These are phyloP conservation scores for Daldinia caldariorum DNA, from an alignment of 495 filamentous ascomycete genomes.

Conservation along the genomic window DNA sequence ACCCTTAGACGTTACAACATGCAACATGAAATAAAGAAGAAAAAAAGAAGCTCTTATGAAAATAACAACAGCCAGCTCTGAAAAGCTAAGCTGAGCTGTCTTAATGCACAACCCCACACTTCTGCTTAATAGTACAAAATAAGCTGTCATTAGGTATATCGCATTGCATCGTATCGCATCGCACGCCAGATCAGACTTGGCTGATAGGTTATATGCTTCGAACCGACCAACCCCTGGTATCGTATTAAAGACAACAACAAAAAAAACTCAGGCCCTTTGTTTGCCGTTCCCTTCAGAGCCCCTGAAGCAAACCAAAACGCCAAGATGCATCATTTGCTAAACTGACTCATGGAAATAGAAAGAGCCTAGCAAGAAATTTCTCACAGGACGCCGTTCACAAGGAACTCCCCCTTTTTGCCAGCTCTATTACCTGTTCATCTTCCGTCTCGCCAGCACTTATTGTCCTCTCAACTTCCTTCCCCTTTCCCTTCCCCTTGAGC, in stretches of 20 bases:
- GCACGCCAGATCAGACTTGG: slow-evolving; percentile 13
- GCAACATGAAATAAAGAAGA: background rate
- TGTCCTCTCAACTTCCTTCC: slow-evolving; percentile 38
- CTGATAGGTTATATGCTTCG: slow-evolving; percentile 24
- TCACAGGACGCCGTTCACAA: slow-evolving; percentile 29
- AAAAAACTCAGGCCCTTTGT: slow-evolving; percentile 4
- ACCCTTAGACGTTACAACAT: background rate
- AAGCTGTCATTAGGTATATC: slow-evolving; percentile 9
- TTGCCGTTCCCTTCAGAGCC: slow-evolving; percentile 10
- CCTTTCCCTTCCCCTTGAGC: slow-evolving; percentile 48
- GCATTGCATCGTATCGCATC: slow-evolving; percentile 19
- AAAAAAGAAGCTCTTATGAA: background rate
- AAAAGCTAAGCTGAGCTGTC: slow-evolving; percentile 5
- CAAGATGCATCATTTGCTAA: slow-evolving; percentile 27
- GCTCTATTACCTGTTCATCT: slow-evolving; percentile 3
- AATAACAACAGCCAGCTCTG: slow-evolving; percentile 7
- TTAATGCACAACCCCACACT: slow-evolving; percentile 25
- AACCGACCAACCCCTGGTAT: slow-evolving; percentile 5
- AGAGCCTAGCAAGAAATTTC: too few species aligned
- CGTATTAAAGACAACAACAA: background rate
- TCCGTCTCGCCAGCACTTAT: slow-evolving; percentile 36
- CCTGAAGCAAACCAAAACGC: slow-evolving; percentile 29
- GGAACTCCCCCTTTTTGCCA: slow-evolving; percentile 45
- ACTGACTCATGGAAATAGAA: background rate
- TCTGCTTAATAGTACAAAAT: slow-evolving; percentile 25